Conservation (phyloP, 1,139 yeast genomes). For the Starmera stellimalicola region DNA sequence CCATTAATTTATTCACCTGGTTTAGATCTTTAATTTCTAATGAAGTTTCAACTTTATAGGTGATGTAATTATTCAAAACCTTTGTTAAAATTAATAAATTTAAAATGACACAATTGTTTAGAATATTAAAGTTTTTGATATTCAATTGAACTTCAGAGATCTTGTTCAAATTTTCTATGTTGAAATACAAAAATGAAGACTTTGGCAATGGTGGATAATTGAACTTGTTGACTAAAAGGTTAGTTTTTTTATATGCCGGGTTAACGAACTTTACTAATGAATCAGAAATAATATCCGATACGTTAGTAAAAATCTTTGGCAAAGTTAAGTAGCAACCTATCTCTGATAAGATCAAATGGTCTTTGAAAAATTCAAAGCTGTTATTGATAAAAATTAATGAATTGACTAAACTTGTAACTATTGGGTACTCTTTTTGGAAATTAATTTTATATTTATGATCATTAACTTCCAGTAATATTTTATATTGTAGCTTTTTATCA, state of each 20-base stretch:
- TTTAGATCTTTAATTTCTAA: constrained; percentile 6
- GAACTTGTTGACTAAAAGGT: constrained; percentile 5
- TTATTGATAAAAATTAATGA: constrained; percentile 7
- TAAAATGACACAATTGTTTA: constrained; percentile 8
- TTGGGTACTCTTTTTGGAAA: constrained; percentile 10
- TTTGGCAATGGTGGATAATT: constrained; percentile 18
- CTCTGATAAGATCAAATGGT: constrained; percentile 9
- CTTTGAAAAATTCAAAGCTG: constrained; percentile 10
- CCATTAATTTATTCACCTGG: constrained; percentile 10
- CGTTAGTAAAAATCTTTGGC: constrained; percentile 15
- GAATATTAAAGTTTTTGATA: constrained; percentile 8
- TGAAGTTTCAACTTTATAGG: neutral
- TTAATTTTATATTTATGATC: constrained; percentile 16
- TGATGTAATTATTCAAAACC: constrained; percentile 3
- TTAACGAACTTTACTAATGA: constrained; percentile 8
- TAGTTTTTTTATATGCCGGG: constrained; percentile 8
- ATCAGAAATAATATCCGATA: constrained; percentile 8
- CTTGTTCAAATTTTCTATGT: neutral
- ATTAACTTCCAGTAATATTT: constrained; percentile 15
- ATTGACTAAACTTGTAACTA: constrained; percentile 8
- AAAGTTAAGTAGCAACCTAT: constrained; percentile 18
- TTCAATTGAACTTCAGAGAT: constrained; percentile 7
- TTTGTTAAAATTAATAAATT: constrained; percentile 6
- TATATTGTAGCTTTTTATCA: constrained; percentile 12
- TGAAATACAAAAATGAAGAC: constrained; percentile 13